Base-by-base conservation (phyloP, 305 asterid genomes). In the Ajuga reptans region DNA sequence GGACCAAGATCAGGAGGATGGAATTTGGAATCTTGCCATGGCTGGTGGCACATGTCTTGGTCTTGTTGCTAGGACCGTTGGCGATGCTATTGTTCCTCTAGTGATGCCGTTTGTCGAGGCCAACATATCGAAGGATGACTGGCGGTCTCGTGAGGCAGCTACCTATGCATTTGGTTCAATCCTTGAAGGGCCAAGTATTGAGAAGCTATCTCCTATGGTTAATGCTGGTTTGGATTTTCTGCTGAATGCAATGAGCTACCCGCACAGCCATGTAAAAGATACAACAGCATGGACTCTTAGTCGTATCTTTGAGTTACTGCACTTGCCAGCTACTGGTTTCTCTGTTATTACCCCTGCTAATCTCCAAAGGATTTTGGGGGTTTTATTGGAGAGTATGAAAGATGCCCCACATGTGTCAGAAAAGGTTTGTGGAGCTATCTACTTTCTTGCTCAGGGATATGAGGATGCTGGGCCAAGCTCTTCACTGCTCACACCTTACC, bases 211-310 rank as follows among this genome's bases (percentile, higher is more conserved):
- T 17, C 97, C 97, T 33, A 83, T 88, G 88, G 98, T 89, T 8
- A 81, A 85, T 69, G 86, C 84, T 66, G 96, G 89, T 4, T 76
- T 92, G 7, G 85, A 87, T 15, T 90, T 88, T 73, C 79, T 92
- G 72, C 96, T 92, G 41, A 85, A 84, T 64, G 86, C 91, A 3
- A 84, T 88, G 92, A 86, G 77, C 33, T 95, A 92, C 76, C 80
- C 72, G 49, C 88, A 84, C 55, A 84, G 88, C 78, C 98, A 90
- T 21, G 96, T 92, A 69, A 92, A 91, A 77, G 98, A 92, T 66
- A 90, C 96, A 21, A 90, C 97, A 53, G 98, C 98, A 8, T 92
- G 98, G 98, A 92, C 98, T 62, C 96, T 92, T 49, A 84, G 98
- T 34, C 91, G 96, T 65, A 90, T 92, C 76, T 92, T 92, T 75